Base-by-base conservation (phyloP, 345 rosid genomes). In the Odontarrhena argentea region DNA sequence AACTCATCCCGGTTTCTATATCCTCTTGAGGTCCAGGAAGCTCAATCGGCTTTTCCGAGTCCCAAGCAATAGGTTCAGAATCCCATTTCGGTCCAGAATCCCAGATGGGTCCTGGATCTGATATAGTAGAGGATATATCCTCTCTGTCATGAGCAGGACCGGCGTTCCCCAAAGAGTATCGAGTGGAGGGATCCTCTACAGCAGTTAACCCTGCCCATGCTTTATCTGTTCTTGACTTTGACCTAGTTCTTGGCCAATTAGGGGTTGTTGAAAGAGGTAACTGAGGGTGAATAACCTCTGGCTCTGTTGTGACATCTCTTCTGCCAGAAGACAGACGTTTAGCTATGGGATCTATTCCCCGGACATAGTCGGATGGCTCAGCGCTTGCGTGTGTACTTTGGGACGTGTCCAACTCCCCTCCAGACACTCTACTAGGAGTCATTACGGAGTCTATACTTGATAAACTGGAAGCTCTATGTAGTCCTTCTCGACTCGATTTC, bases 71-170 rank as follows among this genome's bases (percentile, higher is more conserved):
- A 9, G 88, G 82, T 46, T 88, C 96, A 4, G 76, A 9, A 68
- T 91, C 97, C 99, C 99, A 88, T 79, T 82, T 94, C 12, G 99
- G 99, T 73, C 83, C 99, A 28, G 96, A 77, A 78, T 94, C 99
- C 99, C 99, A 94, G 50, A 94, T 94, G 7, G 99, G 96, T 78
- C 99, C 97, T 18, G 97, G 99, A 78, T 91, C 96, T 40, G 99
- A 94, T 68, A 94, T 74, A 42, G 99, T 91, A n/a, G 99, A 94
- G 35, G 99, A 94, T 41, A 85, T 85, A 65, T 94, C 99, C 76
- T 94, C 99, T 75, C 86, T 85, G 75, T 94, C 99, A 76, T 86
- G 83, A 63, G 83, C 80, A 44, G 6, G 36, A 32, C 78, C 86
- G 4, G 81, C 67, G 76, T 84, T 91, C 47, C 95, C 96, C 95